Evolutionary conservation across 148 eudicot genomes (phyloP).

Genomic region (Simmondsia chinensis): DNA sequence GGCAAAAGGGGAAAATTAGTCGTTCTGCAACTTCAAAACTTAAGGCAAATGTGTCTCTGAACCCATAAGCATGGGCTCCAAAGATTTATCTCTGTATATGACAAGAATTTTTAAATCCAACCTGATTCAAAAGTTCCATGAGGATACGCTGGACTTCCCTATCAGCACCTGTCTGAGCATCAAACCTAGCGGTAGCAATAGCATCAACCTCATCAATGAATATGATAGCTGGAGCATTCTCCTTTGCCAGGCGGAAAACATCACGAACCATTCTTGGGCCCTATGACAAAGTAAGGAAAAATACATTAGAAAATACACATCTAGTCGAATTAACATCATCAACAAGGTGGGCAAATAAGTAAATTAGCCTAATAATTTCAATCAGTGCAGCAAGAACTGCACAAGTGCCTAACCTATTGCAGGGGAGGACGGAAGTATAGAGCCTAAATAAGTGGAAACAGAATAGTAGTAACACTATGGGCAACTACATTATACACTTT

Average conservation of each 20-base stretch:
- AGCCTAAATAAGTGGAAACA: too few relatives aligned
- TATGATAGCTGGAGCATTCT: constrained; percentile 93
- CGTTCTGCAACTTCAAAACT: not conserved
- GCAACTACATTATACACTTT: too few relatives aligned
- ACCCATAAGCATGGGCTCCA: too few relatives aligned
- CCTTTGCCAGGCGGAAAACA: constrained; percentile 96
- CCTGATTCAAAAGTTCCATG: constrained; percentile 96
- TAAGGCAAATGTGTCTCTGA: not conserved
- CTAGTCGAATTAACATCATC: not conserved
- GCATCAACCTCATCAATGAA: constrained; percentile 96
- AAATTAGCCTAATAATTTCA: not conserved
- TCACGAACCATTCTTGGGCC: constrained; percentile 98
- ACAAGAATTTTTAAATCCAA: constrained; percentile 8
- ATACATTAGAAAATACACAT: not conserved
- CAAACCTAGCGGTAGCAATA: constrained; percentile 95
- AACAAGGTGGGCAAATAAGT: not conserved
- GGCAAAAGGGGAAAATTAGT: not conserved
- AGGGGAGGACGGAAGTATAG: too few relatives aligned
- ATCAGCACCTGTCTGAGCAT: constrained; percentile 98
- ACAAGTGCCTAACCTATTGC: too few relatives aligned
- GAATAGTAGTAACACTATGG: too few relatives aligned
- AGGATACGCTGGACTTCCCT: constrained; percentile 96
- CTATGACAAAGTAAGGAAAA: constrained; percentile 19
- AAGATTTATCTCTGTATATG: not conserved
- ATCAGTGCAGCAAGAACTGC: too few relatives aligned